Evolutionary conservation across 768 basidiomycete species (phyloP), one percentile per base, ranked within the genome.

Genomic region (Boletales sp.): DNA sequence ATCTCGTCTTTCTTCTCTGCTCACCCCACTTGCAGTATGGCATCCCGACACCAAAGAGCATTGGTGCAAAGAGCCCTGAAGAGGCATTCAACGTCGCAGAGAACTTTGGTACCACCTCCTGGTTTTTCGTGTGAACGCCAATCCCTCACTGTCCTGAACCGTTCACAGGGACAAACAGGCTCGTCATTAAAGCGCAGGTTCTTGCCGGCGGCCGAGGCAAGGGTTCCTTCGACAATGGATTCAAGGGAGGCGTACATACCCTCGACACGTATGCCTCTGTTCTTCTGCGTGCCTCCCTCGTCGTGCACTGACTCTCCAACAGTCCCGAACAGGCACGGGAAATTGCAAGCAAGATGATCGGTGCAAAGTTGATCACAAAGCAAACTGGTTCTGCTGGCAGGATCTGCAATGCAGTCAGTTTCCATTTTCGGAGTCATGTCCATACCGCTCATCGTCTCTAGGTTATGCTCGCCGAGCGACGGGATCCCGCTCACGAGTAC

Each of bases 131-230:
- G 25, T 28, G 25, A 28, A 28, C 25, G 25, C 25, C 25, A 28
- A 28, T 28, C 18, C 1, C 45, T 51, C 8, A 44, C 3, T 35
- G 28, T n/a, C 25, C 36, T 21, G 13, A 42, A 19, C 49, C 48
- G 46, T 43, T 50, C 37, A 34, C 63, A 95, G 92, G 83, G 54
- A 75, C 76, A 31, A 76, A 86, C 48, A 81, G 82, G 55, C 84
- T 95, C 46, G 95, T 99, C 32, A 94, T 99, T 72, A 98, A 98
- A 73, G 96, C 96, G 35, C 96, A 99, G 70, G 96, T 99, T 8
- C 86, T 99, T 48, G 96, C 96, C 57, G 96, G 96, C 62, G 96
- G 96, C 56, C 86, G 96, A 64, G 96, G 96, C 61, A 98, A 98
- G 80, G 96, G 96, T 35, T 86, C 87, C 61, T 99, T 99, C 62